These are phyloP conservation scores for Blepharisma japonicum DNA, from an alignment of 73 alveolate species.

Conservation along the genomic window DNA sequence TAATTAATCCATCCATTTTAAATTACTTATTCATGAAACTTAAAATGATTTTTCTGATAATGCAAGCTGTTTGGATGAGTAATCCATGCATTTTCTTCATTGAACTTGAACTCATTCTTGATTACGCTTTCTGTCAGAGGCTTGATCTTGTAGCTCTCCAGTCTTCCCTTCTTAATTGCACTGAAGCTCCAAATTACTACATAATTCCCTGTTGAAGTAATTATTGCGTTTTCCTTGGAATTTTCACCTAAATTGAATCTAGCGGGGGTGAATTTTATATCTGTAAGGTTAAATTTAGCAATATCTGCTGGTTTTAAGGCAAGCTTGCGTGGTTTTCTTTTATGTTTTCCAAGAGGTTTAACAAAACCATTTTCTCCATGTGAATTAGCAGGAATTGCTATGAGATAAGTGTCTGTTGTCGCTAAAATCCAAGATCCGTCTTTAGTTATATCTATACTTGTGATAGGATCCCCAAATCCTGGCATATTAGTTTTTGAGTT, in stretches of 20 bases:
- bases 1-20: too few species aligned
- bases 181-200: conserved; percentile 5
- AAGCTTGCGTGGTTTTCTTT: background rate
- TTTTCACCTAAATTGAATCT: background rate
- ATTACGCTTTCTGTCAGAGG: too few species aligned
- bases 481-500: background rate
- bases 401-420: background rate
- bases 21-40: too few species aligned
- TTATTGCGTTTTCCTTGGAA: background rate
- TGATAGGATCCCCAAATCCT: background rate
- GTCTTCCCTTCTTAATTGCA: too few species aligned
- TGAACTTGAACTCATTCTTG: too few species aligned
- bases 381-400: background rate
- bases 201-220: background rate
- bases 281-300: background rate
- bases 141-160: too few species aligned
- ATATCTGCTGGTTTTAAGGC: background rate
- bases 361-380: background rate
- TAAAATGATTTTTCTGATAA: too few species aligned
- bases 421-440: background rate
- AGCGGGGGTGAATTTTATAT: background rate
- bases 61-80: too few species aligned
- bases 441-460: background rate
- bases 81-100: too few species aligned
- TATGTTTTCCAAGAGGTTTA: conserved; percentile 5